These are phyloP conservation scores for Bassia scoparia DNA, from an alignment of 148 eudicot genomes.

Conservation along the genomic window DNA sequence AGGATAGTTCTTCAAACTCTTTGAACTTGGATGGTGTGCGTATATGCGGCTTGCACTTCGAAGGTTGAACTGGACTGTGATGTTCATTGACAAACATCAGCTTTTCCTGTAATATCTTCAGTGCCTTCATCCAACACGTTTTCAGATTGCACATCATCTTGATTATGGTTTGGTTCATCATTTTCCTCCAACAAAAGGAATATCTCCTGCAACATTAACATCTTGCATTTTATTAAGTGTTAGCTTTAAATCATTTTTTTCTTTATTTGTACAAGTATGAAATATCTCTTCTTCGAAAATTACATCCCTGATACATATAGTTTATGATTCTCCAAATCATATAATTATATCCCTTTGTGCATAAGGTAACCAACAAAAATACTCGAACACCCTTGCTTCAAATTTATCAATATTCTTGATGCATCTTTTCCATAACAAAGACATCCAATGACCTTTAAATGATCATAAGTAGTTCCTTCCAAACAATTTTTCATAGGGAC, in stretches of 20 bases:
- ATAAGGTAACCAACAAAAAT: neutral
- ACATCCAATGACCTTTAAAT: neutral
- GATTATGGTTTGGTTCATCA: no score
- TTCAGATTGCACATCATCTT: no score
- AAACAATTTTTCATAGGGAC: neutral
- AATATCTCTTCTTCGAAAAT: neutral
- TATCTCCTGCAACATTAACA: neutral
- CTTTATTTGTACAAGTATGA: neutral
- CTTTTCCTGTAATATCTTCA: no score
- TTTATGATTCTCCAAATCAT: neutral
- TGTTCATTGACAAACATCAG: no score
- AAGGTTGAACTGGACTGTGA: no score
- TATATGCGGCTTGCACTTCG: no score
- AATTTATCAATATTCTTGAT: neutral
- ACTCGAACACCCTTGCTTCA: neutral
- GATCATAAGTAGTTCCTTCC: neutral
- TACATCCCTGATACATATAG: neutral
- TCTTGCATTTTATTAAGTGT: rapidly evolving
- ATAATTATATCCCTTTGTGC: neutral
- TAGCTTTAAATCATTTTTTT: neutral
- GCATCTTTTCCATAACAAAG: neutral
- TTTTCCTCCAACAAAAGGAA: no score
- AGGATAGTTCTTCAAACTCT: no score
- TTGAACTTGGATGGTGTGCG: no score
- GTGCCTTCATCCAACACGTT: neutral